Conservation (phyloP, 73 alveolate species). For the Tetrahymena thermophila region DNA sequence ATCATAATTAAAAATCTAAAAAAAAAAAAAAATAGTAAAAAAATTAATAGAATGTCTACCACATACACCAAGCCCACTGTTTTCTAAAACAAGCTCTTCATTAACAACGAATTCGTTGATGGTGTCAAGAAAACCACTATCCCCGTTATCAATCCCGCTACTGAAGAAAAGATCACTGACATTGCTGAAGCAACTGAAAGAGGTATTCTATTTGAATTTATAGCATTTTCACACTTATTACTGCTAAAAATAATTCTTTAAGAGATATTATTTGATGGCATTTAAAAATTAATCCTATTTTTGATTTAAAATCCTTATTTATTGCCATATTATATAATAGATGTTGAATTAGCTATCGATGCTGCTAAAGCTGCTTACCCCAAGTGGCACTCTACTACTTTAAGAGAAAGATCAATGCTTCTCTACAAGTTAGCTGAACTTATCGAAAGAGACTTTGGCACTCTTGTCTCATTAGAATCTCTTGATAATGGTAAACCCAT, state of each 20-base stretch:
- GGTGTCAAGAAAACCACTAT: slow-evolving; percentile 33
- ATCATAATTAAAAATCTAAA: not conserved
- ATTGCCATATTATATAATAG: slow-evolving; percentile 49
- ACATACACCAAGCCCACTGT: not conserved
- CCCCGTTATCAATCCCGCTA: slow-evolving; percentile 58
- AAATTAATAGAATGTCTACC: not conserved
- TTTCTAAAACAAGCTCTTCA: slow-evolving; percentile 34
- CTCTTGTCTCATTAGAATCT: slow-evolving; percentile 59
- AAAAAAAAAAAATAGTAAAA: not conserved
- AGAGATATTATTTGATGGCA: not conserved
- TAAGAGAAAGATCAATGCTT: slow-evolving; percentile 42
- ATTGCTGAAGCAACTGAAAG: slow-evolving; percentile 14
- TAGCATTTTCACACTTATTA: not conserved
- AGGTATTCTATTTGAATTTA: not conserved
- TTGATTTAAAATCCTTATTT: not conserved
- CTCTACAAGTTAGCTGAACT: slow-evolving; percentile 59
- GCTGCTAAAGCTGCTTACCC: slow-evolving; percentile 79
- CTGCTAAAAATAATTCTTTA: not conserved
- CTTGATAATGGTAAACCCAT: slow-evolving; percentile 75
- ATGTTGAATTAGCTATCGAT: slow-evolving; percentile 66
- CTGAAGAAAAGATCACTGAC: slow-evolving; percentile 42
- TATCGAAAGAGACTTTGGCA: slow-evolving; percentile 50
- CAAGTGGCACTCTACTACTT: slow-evolving; percentile 27
- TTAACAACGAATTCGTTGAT: slow-evolving; percentile 49
- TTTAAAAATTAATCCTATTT: not conserved